phyloP scores from a whole-genome alignment of 2,329 filamentous ascomycete species.

The Lecanicillium sp. region DNA sequence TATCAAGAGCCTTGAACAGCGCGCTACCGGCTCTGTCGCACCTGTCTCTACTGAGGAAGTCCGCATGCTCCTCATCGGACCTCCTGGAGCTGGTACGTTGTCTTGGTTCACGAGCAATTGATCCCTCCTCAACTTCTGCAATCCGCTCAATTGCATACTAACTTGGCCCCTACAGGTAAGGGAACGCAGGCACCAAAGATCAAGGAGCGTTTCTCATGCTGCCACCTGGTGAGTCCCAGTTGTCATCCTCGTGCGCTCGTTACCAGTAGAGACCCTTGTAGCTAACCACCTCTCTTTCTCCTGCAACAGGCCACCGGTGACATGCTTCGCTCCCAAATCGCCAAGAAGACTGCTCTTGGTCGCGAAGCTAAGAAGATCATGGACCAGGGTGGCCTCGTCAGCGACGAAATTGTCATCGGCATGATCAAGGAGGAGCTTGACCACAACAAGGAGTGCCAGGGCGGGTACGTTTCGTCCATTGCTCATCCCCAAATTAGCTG shows the following conservation, averaged over 20 bases:
- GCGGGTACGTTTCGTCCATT: conserved; percentile 57
- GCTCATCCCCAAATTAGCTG: neutral
- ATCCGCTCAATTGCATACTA: conserved; percentile 8
- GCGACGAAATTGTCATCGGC: conserved; percentile 97
- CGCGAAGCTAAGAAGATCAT: conserved; percentile 99
- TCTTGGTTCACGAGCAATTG: conserved; percentile 1
- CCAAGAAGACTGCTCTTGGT: conserved; percentile 91
- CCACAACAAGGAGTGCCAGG: conserved; percentile 89
- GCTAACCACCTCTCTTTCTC: conserved; percentile 12
- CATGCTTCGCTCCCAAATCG: conserved; percentile 97
- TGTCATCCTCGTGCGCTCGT: conserved; percentile 4
- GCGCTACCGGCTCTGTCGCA: conserved; percentile 47
- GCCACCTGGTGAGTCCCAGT: conserved; percentile 69
- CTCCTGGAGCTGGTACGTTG: conserved; percentile 85
- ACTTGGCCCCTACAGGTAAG: conserved; percentile 59
- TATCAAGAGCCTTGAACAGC: conserved; percentile 75
- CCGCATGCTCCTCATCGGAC: conserved; percentile 96
- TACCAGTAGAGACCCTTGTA: neutral
- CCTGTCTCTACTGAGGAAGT: conserved; percentile 55
- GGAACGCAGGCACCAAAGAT: conserved; percentile 96
- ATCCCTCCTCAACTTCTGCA: conserved; percentile 1
- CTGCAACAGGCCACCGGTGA: conserved; percentile 78
- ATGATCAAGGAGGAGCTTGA: conserved; percentile 99
- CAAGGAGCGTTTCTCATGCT: conserved; percentile 96
- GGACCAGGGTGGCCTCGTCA: conserved; percentile 95